A percentile compares a stretch with the other conserved stretches of the same genome.
phyloP scores from a whole-genome alignment of 352 stramenopile genomes.

The Aphanomyces astaci region DNA sequence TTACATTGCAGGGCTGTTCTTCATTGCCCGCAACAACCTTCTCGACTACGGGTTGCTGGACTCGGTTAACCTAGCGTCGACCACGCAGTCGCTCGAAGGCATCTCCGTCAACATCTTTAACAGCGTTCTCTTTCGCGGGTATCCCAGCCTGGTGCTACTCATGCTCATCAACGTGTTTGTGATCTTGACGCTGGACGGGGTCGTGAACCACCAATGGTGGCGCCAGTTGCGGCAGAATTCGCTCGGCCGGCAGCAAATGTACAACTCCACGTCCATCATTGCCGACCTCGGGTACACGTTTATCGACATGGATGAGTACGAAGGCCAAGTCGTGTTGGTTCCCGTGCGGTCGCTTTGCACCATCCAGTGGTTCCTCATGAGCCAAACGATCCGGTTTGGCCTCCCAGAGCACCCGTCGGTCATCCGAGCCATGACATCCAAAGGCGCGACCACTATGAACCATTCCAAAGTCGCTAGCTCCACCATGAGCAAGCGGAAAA shows the following conservation, averaged over 20 bases:
- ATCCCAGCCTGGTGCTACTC: not conserved
- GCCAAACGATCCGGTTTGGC: slow-evolving; percentile 12
- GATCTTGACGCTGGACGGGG: not conserved
- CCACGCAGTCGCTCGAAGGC: not conserved
- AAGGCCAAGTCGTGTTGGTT: not conserved
- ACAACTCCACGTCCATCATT: slow-evolving; percentile 17
- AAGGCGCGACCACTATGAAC: not conserved
- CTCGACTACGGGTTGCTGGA: not conserved
- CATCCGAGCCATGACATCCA: not conserved
- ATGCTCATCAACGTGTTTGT: slow-evolving; percentile 7
- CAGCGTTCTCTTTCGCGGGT: not conserved
- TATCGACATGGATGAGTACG: not conserved
- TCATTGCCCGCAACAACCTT: not conserved
- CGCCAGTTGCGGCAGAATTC: not conserved
- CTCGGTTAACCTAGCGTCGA: not conserved
- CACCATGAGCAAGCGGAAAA: not conserved
- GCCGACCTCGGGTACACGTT: not conserved
- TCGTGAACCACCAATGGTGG: not conserved
- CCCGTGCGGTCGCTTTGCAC: no score
- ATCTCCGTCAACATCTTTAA: slow-evolving; percentile 3
- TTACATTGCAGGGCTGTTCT: not conserved
- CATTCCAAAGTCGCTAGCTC: not conserved
- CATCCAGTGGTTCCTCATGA: slow-evolving; percentile 15
- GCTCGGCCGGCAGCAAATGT: slow-evolving; percentile 9
- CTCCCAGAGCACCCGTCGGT: not conserved